Conservation (phyloP, 495 filamentous ascomycete species). For the Xylaria intraflava region DNA sequence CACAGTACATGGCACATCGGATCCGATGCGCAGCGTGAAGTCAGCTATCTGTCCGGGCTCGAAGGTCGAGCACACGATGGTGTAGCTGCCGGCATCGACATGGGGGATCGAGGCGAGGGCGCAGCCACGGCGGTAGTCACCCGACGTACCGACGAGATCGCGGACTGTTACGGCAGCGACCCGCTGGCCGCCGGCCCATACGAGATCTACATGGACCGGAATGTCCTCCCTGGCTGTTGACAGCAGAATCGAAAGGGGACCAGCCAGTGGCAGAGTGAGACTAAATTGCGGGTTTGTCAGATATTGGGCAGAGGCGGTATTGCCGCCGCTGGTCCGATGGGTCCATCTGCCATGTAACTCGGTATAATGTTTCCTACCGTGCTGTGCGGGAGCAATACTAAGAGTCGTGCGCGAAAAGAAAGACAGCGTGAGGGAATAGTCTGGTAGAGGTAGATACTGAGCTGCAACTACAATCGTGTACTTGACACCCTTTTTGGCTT, state of each 20-base stretch:
- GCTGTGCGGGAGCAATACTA: constrained; percentile 50
- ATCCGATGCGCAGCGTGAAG: constrained; percentile 69
- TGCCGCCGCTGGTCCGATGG: constrained; percentile 72
- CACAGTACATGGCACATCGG: constrained; percentile 48
- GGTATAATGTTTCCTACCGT: constrained; percentile 49
- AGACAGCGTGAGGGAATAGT: constrained; percentile 77
- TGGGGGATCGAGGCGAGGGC: constrained; percentile 55
- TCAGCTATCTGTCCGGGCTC: constrained; percentile 64
- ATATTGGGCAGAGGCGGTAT: constrained; percentile 66
- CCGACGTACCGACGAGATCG: constrained; percentile 72
- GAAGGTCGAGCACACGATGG: constrained; percentile 81
- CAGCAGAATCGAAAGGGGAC: constrained; percentile 63
- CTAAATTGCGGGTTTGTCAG: constrained; percentile 79
- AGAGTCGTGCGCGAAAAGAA: constrained; percentile 62
- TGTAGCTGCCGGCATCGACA: constrained; percentile 67
- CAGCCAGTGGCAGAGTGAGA: constrained; percentile 49
- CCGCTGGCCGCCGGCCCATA: constrained; percentile 67
- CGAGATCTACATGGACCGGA: constrained; percentile 76
- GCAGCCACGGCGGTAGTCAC: constrained; percentile 77
- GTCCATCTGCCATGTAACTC: constrained; percentile 64
- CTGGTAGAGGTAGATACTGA: constrained; percentile 60
- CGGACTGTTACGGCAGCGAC: constrained; percentile 59
- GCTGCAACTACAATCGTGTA: constrained; percentile 79
- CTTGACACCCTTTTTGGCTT: constrained; percentile 48
- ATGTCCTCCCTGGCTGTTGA: constrained; percentile 52